These are phyloP conservation scores for Tuber indicum DNA, from an alignment of 495 filamentous ascomycete genomes.

Conservation along the genomic window DNA sequence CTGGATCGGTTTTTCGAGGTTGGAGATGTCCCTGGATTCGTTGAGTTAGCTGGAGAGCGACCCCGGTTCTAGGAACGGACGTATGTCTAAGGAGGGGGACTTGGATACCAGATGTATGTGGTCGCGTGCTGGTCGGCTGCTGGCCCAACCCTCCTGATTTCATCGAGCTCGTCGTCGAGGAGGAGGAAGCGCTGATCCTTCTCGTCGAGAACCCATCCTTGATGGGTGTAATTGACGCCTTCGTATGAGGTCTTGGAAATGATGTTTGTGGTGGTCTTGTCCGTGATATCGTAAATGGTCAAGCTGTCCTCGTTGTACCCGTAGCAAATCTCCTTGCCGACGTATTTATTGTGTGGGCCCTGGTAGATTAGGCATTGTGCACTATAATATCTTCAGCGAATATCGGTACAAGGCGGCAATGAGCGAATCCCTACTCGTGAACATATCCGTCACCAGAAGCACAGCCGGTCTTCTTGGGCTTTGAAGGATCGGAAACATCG, in stretches of 20 bases:
- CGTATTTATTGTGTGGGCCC: constrained; percentile 52
- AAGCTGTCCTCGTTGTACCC: constrained; percentile 51
- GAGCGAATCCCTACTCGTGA: constrained; percentile 43
- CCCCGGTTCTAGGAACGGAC: too few species aligned
- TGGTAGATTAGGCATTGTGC: constrained; percentile 56
- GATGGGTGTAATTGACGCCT: constrained; percentile 55
- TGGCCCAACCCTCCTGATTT: constrained; percentile 45
- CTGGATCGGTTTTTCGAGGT: constrained; percentile 49
- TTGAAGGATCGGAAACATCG: constrained; percentile 40
- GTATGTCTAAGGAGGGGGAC: neutral
- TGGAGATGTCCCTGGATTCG: constrained; percentile 55
- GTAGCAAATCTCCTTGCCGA: constrained; percentile 54
- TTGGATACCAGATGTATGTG: constrained; percentile 32
- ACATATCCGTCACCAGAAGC: constrained; percentile 43
- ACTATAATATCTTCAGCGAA: neutral
- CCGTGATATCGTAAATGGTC: constrained; percentile 53
- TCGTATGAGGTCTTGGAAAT: constrained; percentile 54
- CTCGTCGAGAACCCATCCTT: constrained; percentile 54
- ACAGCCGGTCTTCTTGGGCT: constrained; percentile 42
- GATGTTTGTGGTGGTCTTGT: constrained; percentile 48
- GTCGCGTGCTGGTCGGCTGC: constrained; percentile 44
- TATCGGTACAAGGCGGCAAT: neutral
- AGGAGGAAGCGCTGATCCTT: constrained; percentile 51
- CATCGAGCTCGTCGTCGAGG: constrained; percentile 58
- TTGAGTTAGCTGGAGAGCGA: too few species aligned